A percentile compares a stretch with the other conserved stretches of the same genome.
These are phyloP conservation scores for Fonsecaea multimorphosa DNA, from an alignment of 2,329 filamentous ascomycete genomes.

Conservation along the genomic window DNA sequence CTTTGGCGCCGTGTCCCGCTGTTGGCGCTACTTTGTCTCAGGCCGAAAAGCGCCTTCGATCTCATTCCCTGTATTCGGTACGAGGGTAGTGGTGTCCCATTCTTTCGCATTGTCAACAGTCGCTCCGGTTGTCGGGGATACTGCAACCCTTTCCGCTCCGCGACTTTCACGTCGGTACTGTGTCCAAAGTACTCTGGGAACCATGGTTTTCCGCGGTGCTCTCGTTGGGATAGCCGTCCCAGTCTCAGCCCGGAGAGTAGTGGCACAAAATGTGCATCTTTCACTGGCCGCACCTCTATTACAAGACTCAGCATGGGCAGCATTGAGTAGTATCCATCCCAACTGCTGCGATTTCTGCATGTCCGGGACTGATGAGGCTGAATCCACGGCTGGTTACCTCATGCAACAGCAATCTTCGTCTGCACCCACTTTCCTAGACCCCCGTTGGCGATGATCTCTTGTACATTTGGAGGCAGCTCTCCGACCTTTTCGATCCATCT, in stretches of 20 bases:
- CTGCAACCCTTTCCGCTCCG: not conserved
- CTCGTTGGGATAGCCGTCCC: not conserved
- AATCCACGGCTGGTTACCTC: not conserved
- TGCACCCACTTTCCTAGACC: slow-evolving; percentile 85
- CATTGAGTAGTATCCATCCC: not conserved
- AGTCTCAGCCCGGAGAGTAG: no score
- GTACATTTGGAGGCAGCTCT: slow-evolving; percentile 82
- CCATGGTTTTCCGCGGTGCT: not conserved
- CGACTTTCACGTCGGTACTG: not conserved
- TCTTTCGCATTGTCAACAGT: not conserved
- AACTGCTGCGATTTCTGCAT: not conserved
- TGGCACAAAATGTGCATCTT: no score
- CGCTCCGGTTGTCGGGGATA: not conserved
- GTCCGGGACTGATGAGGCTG: not conserved
- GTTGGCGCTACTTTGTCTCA: not conserved
- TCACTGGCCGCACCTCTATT: no score
- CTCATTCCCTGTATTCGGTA: not conserved
- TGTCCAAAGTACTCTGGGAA: not conserved
- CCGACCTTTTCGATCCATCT: slow-evolving; percentile 82
- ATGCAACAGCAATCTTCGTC: slow-evolving; percentile 61
- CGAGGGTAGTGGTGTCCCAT: not conserved
- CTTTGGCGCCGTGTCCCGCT: not conserved
- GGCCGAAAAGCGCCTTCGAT: not conserved
- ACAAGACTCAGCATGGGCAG: not conserved
- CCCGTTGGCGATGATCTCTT: slow-evolving; percentile 79